Evolutionary conservation across 352 stramenopile species (phyloP), one percentile per base, ranked within the genome.

Genomic region (Phytophthora multivora): DNA sequence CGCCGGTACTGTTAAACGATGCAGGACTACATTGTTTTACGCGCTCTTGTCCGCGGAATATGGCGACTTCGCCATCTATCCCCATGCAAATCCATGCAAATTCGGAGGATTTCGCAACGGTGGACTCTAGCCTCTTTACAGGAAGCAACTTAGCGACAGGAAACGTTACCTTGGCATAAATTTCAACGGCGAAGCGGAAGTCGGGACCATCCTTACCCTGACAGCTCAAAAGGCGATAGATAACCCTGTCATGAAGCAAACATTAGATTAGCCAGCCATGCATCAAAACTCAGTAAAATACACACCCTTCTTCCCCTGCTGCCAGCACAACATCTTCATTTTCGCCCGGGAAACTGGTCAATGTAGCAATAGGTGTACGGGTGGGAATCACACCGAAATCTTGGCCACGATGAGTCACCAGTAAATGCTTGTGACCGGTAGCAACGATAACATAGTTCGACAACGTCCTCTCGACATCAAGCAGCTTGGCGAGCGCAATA

Each of bases 391-490:
- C 23, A 3, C 61, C 59, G 53, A 76, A 77, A 1, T 66, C 54
- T 15, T 72, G 55, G 16, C 77, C 77, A 5, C 59, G 45, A 61
- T 85, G 72, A 12, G 73, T 80, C 42, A 86, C 51, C 12, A 83
- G 40, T 55, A 88, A 61, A 35, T 82, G 63, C n/a, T 79, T 71
- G 40, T 83, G 66, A 0, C 64, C 72, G 8, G 70, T 79, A 38
- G 69, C 71, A 16, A 85, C 62, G 13, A 88, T 51, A 45, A 74
- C 53, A 42, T 88, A 88, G 23, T 71, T 75, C 33, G 79, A 83
- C 28, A 78, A 66, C 48, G 78, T 86, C 15, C 71, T 68, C 60
- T 88, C 77, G 25, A 80, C 59, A 19, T 88, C 79, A 38, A 77
- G 53, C 41, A 85, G 43, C 31, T 62, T 70, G 25, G 77, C 63